phyloP scores from a whole-genome alignment of 768 basidiomycete genomes.

The Russula vinacea region DNA sequence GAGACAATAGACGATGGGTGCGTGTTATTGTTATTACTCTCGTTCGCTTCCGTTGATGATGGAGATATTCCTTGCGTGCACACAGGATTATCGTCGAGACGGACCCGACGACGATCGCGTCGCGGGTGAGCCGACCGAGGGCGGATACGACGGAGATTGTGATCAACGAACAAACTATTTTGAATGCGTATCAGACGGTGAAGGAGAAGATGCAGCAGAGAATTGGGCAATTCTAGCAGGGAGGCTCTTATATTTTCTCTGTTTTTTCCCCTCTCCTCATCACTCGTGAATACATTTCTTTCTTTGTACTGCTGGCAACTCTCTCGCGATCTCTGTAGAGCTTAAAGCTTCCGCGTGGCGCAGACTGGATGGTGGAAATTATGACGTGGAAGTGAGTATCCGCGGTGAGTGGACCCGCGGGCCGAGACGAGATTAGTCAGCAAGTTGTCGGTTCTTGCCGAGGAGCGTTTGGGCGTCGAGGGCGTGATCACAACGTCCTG shows the following conservation, averaged over 20 bases:
- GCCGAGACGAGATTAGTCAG: not conserved
- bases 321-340: too few relatives aligned
- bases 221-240: conserved; percentile 65
- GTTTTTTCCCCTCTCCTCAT: too few relatives aligned
- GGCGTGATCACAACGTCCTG: not conserved
- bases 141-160: conserved; percentile 95
- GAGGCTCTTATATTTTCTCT: not conserved
- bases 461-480: not conserved
- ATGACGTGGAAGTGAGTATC: not conserved
- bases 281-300: too few relatives aligned
- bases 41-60: too few relatives aligned
- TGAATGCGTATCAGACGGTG: conserved; percentile 89
- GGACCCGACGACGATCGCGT: conserved; percentile 92
- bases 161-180: conserved; percentile 96
- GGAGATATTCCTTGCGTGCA: not conserved
- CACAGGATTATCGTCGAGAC: conserved; percentile 93
- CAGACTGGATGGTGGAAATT: too few relatives aligned
- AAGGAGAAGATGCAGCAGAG: conserved; percentile 81
- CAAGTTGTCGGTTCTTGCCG: not conserved
- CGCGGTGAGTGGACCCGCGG: not conserved
- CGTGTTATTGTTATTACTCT: conserved; percentile 32
- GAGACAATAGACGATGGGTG: conserved; percentile 99
- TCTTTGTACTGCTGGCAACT: too few relatives aligned
- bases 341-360: too few relatives aligned
- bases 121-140: conserved; percentile 86